Base-by-base conservation (phyloP, 1,284 basidiomycete genomes). In the Boletus semigastroideus region DNA sequence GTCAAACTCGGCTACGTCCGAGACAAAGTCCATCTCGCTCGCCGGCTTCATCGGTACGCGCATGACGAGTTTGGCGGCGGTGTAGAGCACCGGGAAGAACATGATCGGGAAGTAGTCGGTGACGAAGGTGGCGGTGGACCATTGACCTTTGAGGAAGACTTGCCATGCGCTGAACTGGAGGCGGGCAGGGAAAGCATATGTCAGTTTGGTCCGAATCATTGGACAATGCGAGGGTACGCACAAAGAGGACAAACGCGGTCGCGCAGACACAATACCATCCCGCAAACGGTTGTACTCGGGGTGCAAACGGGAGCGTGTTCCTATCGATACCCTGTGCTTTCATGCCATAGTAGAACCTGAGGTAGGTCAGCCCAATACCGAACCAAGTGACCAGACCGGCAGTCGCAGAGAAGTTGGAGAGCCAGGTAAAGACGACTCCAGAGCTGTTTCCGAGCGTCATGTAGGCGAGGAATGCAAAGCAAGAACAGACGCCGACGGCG, bases 341-440 rank as follows among this genome's bases (percentile, higher is more conserved):
- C 39, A 51, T 2, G 14, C 49, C 49, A 2, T 37, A 42, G 27
- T 51, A 51, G 27, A 51, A 51, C n/a, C 49, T 41, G 33, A 51
- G 44, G 34, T 51, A 51, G 8, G 49, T 51, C 51, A 84, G 60
- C 3, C 75, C 72, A 60, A 88, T 87, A 42, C 77, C 78, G 56
- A 81, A 76, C 86, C 86, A 89, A 34, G 78, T 79, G 52, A 82
- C 67, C 46, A 88, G 67, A 37, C 86, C 87, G 1, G 51, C 38
- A 16, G 55, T 69, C 2, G 59, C 52, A 5, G 56, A 63, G 61
- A 84, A 76, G 68, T 78, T 81, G 54, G 77, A 72, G 56, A 86
- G 78, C 76, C 80, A 86, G 44, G 73, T 71, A 68, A 90, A 83
- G 39, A 74, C 78, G 30, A 56, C 66, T 40, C 79, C 77, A 7